Percentiles rank a stretch among this genome's conserved stretches.
These are phyloP conservation scores for Effrenium voratum DNA, from an alignment of 73 alveolate species.

Conservation along the genomic window DNA sequence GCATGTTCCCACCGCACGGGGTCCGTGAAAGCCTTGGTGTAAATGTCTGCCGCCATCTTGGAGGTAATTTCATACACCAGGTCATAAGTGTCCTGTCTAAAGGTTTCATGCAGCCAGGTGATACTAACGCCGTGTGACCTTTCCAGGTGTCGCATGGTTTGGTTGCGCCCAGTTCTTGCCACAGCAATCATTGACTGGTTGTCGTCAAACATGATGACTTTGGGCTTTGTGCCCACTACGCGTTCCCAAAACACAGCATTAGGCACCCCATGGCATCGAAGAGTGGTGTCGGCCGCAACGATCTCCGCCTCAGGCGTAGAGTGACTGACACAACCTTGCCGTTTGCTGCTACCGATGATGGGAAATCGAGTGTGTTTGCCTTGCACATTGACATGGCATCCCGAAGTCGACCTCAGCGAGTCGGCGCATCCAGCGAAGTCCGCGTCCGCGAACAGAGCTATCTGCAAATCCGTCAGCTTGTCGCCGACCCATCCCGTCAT, in stretches of 20 bases:
- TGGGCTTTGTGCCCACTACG: not conserved
- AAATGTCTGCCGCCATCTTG: constrained; percentile 42
- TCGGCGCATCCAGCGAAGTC: constrained; percentile 13
- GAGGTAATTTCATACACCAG: not conserved
- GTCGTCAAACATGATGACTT: constrained; percentile 5
- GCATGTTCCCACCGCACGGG: not conserved
- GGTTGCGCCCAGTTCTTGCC: not conserved
- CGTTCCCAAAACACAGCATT: not conserved
- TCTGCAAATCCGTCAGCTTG: not conserved
- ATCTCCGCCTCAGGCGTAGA: constrained; percentile 28
- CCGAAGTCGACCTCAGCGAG: constrained; percentile 1
- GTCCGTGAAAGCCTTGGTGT: constrained; percentile 23
- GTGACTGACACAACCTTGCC: constrained; percentile 33
- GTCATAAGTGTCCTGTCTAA: not conserved
- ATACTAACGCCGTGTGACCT: constrained; percentile 8
- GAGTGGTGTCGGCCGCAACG: not conserved
- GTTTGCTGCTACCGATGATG: not conserved
- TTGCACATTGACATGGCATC: constrained; percentile 10
- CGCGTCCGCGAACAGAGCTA: constrained; percentile 23
- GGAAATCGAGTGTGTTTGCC: constrained; percentile 35
- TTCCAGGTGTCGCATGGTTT: constrained; percentile 29
- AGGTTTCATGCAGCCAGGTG: not conserved
- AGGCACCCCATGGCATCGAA: not conserved
- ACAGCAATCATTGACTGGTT: constrained; percentile 21
- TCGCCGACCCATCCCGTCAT: constrained; percentile 56